Conservation (phyloP, 306 rosid species). For the Gillenia trifoliata region DNA sequence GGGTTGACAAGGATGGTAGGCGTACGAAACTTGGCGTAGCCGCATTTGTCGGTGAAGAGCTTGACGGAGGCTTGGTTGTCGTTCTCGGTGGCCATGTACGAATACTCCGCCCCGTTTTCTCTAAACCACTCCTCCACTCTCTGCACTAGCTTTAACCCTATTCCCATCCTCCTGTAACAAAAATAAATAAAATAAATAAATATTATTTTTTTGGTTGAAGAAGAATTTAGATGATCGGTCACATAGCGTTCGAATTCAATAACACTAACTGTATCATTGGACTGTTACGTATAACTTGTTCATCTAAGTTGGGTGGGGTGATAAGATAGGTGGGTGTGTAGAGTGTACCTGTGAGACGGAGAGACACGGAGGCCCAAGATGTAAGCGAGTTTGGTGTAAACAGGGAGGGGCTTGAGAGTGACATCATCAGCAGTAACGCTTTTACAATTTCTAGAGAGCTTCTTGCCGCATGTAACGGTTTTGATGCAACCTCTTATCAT, state of each 20-base stretch:
- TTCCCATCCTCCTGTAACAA: conserved; percentile 77
- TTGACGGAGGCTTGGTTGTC: conserved; percentile 77
- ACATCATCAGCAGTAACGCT: background rate
- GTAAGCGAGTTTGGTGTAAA: conserved; percentile 76
- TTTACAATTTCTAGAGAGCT: conserved; percentile 43
- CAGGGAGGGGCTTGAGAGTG: conserved; percentile 41
- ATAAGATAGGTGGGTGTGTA: background rate
- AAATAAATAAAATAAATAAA: background rate
- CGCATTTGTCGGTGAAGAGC: conserved; percentile 89
- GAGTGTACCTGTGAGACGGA: conserved; percentile 63
- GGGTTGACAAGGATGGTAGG: conserved; percentile 86
- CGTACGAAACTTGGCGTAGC: conserved; percentile 78
- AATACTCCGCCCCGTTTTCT: conserved; percentile 72
- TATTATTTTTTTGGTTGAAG: too few relatives aligned
- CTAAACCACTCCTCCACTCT: conserved; percentile 73
- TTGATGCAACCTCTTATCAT: conserved; percentile 95
- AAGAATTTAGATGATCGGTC: too few relatives aligned
- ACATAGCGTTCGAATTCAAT: too few relatives aligned
- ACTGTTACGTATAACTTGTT: too few relatives aligned
- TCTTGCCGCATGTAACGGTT: conserved; percentile 76
- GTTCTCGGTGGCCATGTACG: conserved; percentile 86
- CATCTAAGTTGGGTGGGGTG: background rate
- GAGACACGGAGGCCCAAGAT: conserved; percentile 92
- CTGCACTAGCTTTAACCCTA: conserved; percentile 63
- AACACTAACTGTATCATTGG: too few relatives aligned